Evolutionary conservation across 73 alveolate species (phyloP), one percentile per base, ranked within the genome.

Genomic region (Paramecium tetraurelia): DNA sequence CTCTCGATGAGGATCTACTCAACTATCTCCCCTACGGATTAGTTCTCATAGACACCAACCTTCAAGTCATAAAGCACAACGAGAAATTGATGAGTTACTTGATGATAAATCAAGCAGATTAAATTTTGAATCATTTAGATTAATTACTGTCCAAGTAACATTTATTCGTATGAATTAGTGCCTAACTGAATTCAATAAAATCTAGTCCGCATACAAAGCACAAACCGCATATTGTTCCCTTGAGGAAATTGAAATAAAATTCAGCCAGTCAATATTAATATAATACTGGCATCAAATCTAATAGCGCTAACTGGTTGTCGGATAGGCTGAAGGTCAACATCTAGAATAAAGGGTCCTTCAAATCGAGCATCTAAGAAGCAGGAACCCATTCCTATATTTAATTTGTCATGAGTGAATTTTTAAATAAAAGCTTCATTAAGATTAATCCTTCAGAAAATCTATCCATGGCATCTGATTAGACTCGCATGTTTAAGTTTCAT

Each of bases 11-110:
- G 16, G 86, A 71, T 7, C 6, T 71, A 71, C 58, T 71, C 31
- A 71, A 71, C n/a, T 71, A 58, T 36, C 58, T 71, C 5, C 86
- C 86, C 10, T 71, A 71, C 35, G 86, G 86, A 16, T 71, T 71
- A 33, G 86, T n/a, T 20, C 11, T 71, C 38, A 29, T 71, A 18
- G 86, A 71, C 14, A 33, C 31, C 1, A 36, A 71, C 27, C 14
- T 27, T n/a, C n/a, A 29, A 20, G 86, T 71, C 5, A 33, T 71
- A 29, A 71, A 71, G 35, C 58, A 33, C 16, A 71, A 71, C 35
- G 35, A 29, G 14, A 71, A 71, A 71, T 33, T 71, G 20, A 27
- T 71, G 58, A 36, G 21, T 36, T 71, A 71, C 20, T 59, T 59
- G 20, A 29, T 59, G 46, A 59, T 59, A 21, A 29, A 24, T 59